Percentiles rank a stretch among this genome's conserved stretches.
Evolutionary conservation across 2,329 filamentous ascomycete species (phyloP).

Genomic region (Pseudogymnoascus sp.): DNA sequence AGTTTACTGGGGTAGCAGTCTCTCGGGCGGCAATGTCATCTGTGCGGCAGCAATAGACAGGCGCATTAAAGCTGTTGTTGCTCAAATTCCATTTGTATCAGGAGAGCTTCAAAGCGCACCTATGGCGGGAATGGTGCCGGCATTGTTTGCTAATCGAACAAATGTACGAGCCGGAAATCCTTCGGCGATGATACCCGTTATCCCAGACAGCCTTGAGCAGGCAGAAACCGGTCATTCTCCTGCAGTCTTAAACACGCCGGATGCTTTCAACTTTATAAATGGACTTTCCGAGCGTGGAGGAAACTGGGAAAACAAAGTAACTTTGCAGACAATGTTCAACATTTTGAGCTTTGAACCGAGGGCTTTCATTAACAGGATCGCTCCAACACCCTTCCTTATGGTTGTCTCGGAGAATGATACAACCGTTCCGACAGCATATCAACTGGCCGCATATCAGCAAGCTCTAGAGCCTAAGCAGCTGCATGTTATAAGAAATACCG

Average conservation of each 20-base stretch:
- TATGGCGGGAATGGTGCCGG: no score
- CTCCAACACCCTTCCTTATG: conserved; percentile 32
- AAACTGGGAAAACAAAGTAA: conserved; percentile 27
- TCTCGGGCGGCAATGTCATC: conserved; percentile 32
- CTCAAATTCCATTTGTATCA: conserved; percentile 23
- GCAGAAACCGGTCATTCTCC: no score
- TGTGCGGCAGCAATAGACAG: conserved; percentile 30
- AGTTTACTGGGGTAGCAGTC: conserved; percentile 29
- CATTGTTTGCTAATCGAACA: conserved; percentile 8
- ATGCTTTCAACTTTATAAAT: no score
- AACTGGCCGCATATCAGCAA: conserved; percentile 27
- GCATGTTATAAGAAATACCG: conserved; percentile 26
- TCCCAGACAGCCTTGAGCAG: no score
- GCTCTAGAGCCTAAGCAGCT: conserved; percentile 33
- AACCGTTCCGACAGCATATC: conserved; percentile 27
- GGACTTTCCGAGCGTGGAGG: no score
- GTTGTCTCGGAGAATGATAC: conserved; percentile 28
- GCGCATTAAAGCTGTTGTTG: conserved; percentile 32
- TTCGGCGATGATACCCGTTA: no score
- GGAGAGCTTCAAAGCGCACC: no score
- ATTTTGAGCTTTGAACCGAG: conserved; percentile 20
- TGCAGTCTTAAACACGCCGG: no score
- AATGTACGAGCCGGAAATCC: neutral
- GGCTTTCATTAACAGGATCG: conserved; percentile 27
- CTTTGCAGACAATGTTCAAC: conserved; percentile 24